Conservation (phyloP, 805 yeast species). For the Candida pseudofarinosa region DNA sequence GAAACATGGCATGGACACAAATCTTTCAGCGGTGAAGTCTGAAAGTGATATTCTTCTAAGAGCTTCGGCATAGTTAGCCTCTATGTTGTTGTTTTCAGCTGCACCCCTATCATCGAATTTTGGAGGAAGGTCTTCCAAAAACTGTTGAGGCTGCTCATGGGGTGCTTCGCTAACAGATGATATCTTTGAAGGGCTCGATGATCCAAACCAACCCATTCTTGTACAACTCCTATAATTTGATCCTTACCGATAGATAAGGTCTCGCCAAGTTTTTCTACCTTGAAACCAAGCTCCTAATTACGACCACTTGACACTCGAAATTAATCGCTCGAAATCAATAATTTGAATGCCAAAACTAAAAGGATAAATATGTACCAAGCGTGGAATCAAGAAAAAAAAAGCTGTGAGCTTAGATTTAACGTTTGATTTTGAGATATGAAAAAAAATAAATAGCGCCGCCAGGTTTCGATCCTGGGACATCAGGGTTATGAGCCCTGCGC, state of each 20-base stretch:
- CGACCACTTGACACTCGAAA: too few species aligned
- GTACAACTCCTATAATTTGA: background rate
- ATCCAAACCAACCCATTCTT: conserved; percentile 44
- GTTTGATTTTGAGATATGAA: too few species aligned
- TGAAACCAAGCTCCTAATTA: too few species aligned
- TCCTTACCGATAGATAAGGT: background rate
- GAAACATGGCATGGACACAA: conserved; percentile 68
- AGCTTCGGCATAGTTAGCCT: conserved; percentile 29
- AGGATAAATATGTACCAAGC: too few species aligned
- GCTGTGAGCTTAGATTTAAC: too few species aligned
- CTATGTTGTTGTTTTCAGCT: background rate
- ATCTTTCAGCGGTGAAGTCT: conserved; percentile 50
- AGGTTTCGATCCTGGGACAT: conserved; percentile 96
- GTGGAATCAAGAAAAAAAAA: too few species aligned
- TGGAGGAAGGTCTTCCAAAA: conserved; percentile 50
- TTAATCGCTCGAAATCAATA: too few species aligned
- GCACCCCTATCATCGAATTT: conserved; percentile 38
- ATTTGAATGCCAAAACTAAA: too few species aligned
- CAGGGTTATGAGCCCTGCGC: conserved; percentile 99
- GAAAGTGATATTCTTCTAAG: conserved; percentile 38
- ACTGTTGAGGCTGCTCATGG: conserved; percentile 22
- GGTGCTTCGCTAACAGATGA: conserved; percentile 29
- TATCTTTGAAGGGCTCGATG: conserved; percentile 31
- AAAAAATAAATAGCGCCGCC: conserved; percentile 85
- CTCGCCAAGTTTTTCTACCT: background rate